phyloP scores from a whole-genome alignment of 2,329 filamentous ascomycete species.

The Rasamsonia emersonii region DNA sequence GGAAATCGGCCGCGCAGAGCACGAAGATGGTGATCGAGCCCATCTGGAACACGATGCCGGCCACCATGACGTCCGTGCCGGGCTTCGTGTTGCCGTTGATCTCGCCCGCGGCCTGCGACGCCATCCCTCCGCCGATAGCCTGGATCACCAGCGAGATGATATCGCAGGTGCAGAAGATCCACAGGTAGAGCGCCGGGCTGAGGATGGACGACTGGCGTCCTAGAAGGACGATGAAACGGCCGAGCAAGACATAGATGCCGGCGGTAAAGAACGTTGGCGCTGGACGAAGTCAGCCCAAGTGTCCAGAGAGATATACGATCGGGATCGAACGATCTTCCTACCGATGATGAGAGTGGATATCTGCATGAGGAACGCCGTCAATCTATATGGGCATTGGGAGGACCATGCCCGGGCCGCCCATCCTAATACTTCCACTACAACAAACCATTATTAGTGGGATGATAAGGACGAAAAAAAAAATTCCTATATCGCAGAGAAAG shows the following conservation, averaged over 20 bases:
- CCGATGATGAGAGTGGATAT: constrained; percentile 36
- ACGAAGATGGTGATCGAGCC: constrained; percentile 47
- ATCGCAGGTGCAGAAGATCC: constrained; percentile 46
- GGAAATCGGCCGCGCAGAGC: constrained; percentile 38
- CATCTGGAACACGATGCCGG: constrained; percentile 52
- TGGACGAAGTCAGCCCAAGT: constrained; percentile 8
- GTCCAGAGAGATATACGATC: background rate
- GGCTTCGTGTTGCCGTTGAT: constrained; percentile 38
- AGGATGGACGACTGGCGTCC: constrained; percentile 38
- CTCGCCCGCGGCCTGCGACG: constrained; percentile 35
- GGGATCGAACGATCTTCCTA: constrained; percentile 8
- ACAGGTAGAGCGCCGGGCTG: constrained; percentile 36
- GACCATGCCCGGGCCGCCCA: constrained; percentile 44
- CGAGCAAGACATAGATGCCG: constrained; percentile 43
- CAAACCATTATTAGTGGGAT: background rate
- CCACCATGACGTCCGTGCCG: constrained; percentile 43
- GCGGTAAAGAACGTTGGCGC: constrained; percentile 45
- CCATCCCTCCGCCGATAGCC: constrained; percentile 47
- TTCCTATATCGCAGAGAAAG: background rate
- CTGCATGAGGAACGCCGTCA: constrained; percentile 43
- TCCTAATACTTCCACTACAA: constrained; percentile 35
- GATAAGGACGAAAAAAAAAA: too few species aligned
- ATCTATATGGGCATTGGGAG: constrained; percentile 41
- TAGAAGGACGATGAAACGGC: constrained; percentile 37
- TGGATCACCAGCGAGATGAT: constrained; percentile 48